Evolutionary conservation across 768 basidiomycete genomes (phyloP).

Genomic region (Pisolithus tinctorius): DNA sequence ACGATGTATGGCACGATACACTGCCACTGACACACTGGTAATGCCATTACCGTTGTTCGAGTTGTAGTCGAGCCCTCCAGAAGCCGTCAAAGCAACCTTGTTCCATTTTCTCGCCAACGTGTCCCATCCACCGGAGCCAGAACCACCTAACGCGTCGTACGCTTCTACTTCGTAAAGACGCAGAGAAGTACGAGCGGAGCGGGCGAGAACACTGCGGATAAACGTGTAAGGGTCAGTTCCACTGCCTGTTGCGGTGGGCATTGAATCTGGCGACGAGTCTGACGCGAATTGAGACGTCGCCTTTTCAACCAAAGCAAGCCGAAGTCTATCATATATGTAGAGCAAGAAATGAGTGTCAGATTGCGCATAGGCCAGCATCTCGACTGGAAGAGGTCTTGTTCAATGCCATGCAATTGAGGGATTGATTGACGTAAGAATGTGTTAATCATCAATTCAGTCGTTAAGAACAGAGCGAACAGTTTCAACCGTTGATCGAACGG

Average conservation of each 20-base stretch:
- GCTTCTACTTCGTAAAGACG: conserved; percentile 60
- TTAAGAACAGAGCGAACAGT: not conserved
- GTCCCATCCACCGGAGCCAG: conserved; percentile 71
- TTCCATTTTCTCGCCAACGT: conserved; percentile 80
- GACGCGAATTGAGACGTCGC: conserved; percentile 33
- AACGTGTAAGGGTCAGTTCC: conserved; percentile 28
- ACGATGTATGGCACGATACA: conserved; percentile 66
- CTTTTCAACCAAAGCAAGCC: conserved; percentile 80
- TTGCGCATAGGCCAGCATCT: conserved; percentile 90
- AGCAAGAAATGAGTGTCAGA: conserved; percentile 96
- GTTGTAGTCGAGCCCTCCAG: conserved; percentile 22
- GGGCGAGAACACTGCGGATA: conserved; percentile 57
- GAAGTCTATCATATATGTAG: conserved; percentile 86
- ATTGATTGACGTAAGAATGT: not conserved
- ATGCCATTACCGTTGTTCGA: conserved; percentile 22
- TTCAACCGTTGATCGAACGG: not conserved
- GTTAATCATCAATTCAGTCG: not conserved
- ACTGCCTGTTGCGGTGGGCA: conserved; percentile 12
- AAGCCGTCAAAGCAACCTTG: conserved; percentile 40
- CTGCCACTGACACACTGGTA: conserved; percentile 43
- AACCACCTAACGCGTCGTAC: conserved; percentile 61
- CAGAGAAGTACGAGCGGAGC: conserved; percentile 73
- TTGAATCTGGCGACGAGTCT: conserved; percentile 24
- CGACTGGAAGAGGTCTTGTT: conserved; percentile 66
- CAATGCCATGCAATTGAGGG: not conserved